phyloP scores from a whole-genome alignment of 2,329 filamentous ascomycete genomes.

The Alternaria panax region DNA sequence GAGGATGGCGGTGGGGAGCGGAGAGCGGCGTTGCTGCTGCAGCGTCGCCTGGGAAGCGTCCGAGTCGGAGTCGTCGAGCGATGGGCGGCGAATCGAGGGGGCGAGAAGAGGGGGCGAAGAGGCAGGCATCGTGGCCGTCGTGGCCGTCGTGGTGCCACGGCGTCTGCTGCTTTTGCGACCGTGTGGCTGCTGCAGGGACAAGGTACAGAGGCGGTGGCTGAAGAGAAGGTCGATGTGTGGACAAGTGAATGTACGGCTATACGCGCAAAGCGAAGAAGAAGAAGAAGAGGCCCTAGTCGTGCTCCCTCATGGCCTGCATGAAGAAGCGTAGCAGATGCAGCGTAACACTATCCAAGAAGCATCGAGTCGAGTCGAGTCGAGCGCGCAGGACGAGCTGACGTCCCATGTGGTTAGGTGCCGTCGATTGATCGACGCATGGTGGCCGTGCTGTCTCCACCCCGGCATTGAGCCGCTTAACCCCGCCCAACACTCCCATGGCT shows the following conservation, averaged over 20 bases:
- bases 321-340: slow-evolving; percentile 9
- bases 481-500: not conserved
- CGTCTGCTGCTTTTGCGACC: slow-evolving; percentile 12
- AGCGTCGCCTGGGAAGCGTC: slow-evolving; percentile 53
- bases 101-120: slow-evolving; percentile 45
- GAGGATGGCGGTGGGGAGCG: slow-evolving; percentile 39
- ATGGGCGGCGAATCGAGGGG: slow-evolving; percentile 38
- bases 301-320: slow-evolving; percentile 36
- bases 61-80: slow-evolving; percentile 46
- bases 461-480: slow-evolving; percentile 9
- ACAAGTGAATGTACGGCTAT: not conserved
- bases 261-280: not conserved
- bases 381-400: slow-evolving; percentile 11
- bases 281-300: slow-evolving; percentile 1
- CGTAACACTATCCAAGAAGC: slow-evolving; percentile 3
- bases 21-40: slow-evolving; percentile 47
- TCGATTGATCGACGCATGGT: slow-evolving; percentile 7
- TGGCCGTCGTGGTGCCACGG: slow-evolving; percentile 3
- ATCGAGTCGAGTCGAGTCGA: not conserved
- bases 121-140: slow-evolving; percentile 37
- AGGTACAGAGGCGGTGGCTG: slow-evolving; percentile 3
- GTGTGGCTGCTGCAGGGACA: slow-evolving; percentile 15
- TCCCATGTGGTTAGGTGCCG: slow-evolving; percentile 3
- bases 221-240: not conserved
- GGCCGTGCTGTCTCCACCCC: slow-evolving; percentile 11